Evolutionary conservation across 1,284 basidiomycete genomes (phyloP), one percentile per base, ranked within the genome.

Genomic region (Tilletia caries): DNA sequence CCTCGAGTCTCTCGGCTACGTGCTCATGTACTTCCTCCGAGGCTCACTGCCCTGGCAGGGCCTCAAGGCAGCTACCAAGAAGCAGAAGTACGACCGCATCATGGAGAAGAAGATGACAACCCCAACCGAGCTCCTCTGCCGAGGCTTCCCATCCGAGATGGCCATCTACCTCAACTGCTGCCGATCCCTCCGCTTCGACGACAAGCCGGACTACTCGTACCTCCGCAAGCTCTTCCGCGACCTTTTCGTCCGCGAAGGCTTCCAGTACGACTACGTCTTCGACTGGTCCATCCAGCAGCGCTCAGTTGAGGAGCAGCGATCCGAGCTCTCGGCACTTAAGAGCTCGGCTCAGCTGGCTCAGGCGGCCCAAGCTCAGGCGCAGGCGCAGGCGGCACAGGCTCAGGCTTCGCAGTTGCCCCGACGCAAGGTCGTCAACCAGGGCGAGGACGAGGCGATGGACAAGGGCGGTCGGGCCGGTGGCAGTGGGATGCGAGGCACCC

Each of bases 91-190:
- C 77, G 82, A 83, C 74, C 77, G 82, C 29, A 83, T 83, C 75
- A 83, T 83, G 82, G 82, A 83, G 74, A 83, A 83, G 76, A 83
- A 83, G 78, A 83, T 83, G 82, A 83, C 81, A 69, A 83, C 82
- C 37, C 81, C 82, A n/a, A 83, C 82, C 58, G 82, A 83, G 75
- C 75, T 81, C 37, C 78, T 83, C 66, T 83, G 82, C 78, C 81
- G 82, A 41, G 82, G 82, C 58, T 83, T 83, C 77, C 82, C 82
- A 23, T 81, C 80, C 20, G 82, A 83, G 73, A 82, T 83, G 81
- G 82, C 82, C 69, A 82, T 83, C 74, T 83, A 83, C 75, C 79
- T 83, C 71, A 83, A 83, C 78, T 83, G 81, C 78, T 83, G 82
- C 72, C 79, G 82, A 64, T 83, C 82, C n/a, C 78, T 83, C 37